Base-by-base conservation (phyloP, 768 basidiomycete genomes). In the Suillus paluster region DNA sequence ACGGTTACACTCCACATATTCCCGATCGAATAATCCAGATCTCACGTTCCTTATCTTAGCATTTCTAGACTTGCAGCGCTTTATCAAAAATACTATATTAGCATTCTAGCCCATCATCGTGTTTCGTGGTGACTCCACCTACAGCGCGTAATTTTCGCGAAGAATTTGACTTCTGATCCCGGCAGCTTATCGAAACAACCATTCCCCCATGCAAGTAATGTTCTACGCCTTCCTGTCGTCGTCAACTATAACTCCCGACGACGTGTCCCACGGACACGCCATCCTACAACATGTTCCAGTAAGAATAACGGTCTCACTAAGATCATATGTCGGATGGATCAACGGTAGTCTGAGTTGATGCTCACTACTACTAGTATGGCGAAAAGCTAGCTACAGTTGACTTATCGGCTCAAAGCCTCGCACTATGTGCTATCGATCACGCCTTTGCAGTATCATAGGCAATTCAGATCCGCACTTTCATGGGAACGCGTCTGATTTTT, bases 11-110 rank as follows among this genome's bases (percentile, higher is more conserved):
- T 60, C 45, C 44, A 45, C 67, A 36, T 17, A 50, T 3, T 30
- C 30, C 30, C 64, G 71, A 71, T 72, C 63, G n/a, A 44, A 11
- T 25, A 4, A 39, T 49, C 58, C 57, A 64, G 67, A 71, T 71
- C 65, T 58, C 59, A 56, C 58, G 67, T 70, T 60, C 53, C 67
- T 71, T 65, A 68, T 68, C 66, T 17, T n/a, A 3, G 3, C 30
- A 30, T 30, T 30, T 30, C 30, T 30, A 30, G 30, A 30, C 30
- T 30, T 30, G 30, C 30, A 30, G 30, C 30, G 30, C 30, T 6
- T 30, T 6, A 6, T 30, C 30, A 3, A n/a, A n/a, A n/a, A 6
- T 30, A 6, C 30, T 30, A 30, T 30, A 30, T 19, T 21, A 21
- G 42, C 42, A 42, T 27, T 55, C 54, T 39, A 55, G 54, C 21